Conservation (phyloP, 176 grass and related monocot genomes). For the Luzula sylvatica region DNA sequence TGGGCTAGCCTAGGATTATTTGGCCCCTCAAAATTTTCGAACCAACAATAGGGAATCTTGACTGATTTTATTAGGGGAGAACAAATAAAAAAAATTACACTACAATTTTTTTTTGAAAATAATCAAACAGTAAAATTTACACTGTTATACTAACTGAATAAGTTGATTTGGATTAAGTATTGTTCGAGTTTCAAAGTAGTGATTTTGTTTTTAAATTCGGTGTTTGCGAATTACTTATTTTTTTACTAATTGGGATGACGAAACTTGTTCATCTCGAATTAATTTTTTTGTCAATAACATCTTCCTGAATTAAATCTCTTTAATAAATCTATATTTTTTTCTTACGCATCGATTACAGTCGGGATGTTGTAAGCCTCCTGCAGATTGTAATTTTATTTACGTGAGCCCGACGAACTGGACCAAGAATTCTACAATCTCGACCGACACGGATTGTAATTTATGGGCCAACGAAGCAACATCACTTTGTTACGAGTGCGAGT, state of each 20-base stretch:
- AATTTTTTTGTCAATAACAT: background rate
- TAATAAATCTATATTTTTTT: background rate
- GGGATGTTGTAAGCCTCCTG: slow-evolving; percentile 72
- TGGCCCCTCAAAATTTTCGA: too few relatives aligned
- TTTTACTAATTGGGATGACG: too few relatives aligned
- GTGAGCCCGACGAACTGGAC: slow-evolving; percentile 28
- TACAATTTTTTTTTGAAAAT: too few relatives aligned
- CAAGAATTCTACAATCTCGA: background rate
- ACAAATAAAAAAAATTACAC: too few relatives aligned
- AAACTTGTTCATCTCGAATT: background rate
- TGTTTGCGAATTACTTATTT: background rate
- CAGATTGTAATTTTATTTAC: slow-evolving; percentile 34
- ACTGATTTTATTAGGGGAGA: too few relatives aligned
- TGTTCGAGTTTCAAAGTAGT: too few relatives aligned
- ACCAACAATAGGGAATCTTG: too few relatives aligned
- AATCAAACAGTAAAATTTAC: too few relatives aligned
- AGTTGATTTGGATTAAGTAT: too few relatives aligned
- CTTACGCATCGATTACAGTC: slow-evolving; percentile 22
- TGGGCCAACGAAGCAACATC: slow-evolving; percentile 29
- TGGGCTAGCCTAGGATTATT: too few relatives aligned
- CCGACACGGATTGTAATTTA: slow-evolving; percentile 35
- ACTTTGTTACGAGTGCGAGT: slow-evolving; percentile 63
- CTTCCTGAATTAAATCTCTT: background rate
- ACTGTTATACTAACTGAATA: too few relatives aligned
- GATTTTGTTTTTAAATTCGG: background rate